Percentiles rank a stretch among this genome's conserved stretches.
phyloP scores from a whole-genome alignment of 257 asterid genomes.

The Apocynum venetum region DNA sequence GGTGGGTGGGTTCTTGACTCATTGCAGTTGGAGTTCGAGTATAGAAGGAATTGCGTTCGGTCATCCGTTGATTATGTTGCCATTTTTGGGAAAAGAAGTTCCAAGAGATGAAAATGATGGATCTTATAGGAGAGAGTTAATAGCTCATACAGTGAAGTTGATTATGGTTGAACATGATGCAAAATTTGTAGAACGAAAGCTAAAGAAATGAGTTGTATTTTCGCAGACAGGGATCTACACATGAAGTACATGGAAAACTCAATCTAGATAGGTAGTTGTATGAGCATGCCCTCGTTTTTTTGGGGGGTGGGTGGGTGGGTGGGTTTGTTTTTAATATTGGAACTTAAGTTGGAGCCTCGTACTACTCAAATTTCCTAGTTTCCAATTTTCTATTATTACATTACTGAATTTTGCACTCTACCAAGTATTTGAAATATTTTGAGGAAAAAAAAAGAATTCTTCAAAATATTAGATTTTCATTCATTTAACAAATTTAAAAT shows the following conservation, averaged over 20 bases:
- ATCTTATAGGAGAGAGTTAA: slow-evolving; percentile 20
- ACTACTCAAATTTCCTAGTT: no score
- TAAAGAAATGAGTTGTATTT: background rate
- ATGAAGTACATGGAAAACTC: background rate
- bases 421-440: no score
- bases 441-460: no score
- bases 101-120: slow-evolving; percentile 30
- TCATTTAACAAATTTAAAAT: no score
- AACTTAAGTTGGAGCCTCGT: no score
- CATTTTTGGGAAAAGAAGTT: slow-evolving; percentile 33
- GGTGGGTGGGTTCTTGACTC: slow-evolving; percentile 47
- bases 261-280: no score
- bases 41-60: slow-evolving; percentile 34
- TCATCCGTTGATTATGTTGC: slow-evolving; percentile 31
- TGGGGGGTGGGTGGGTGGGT: no score
- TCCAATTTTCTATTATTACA: no score
- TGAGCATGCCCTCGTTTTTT: no score
- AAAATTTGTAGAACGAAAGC: background rate
- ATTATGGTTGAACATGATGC: slow-evolving; percentile 24
- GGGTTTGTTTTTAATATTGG: no score
- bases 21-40: slow-evolving; percentile 46
- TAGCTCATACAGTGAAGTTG: slow-evolving; percentile 27
- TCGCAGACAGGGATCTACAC: background rate
- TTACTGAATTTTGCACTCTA: no score
- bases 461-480: no score